Base-by-base conservation (phyloP, 164 flowering plant species). In the Kingdonia uniflora region DNA sequence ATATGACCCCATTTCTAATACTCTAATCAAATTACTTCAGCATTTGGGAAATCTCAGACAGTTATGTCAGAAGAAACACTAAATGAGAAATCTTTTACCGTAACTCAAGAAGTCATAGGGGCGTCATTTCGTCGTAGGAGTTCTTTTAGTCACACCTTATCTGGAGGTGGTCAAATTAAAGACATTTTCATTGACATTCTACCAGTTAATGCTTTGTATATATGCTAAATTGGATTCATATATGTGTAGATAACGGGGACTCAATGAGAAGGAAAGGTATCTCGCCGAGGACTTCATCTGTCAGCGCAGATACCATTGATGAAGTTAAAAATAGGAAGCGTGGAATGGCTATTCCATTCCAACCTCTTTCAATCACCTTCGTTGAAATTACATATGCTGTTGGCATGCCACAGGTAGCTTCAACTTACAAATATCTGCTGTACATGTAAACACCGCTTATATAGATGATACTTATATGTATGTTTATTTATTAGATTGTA, bases 341-440 rank as follows among this genome's bases (percentile, higher is more conserved):
- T 49, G 88, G 84, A 63, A 82, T 85, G 85, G 71, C 76, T 61
- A 82, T 85, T 54, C 90, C 90, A 42, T 82, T 85, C 60, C 54
- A 73, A 49, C 90, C 75, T 7, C 76, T 68, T 50, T 74, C 76
- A 6, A 58, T 83, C 57, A 70, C 82, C 29, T 85, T 85, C 26
- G 80, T 80, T 44, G 71, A 85, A 3, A 64, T 85, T 35, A 61
- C 33, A 29, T 82, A 82, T 64, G 69, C 74, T 6, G 78, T 78
- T 8, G 76, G 75, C 61, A 65, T 65, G 72, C 72, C 72, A 48
- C 49, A 49, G 72, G 72, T 68, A 64, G 21, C 8, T 54, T n/a
- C n/a, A n/a, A n/a, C n/a, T n/a, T n/a, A n/a, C n/a, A n/a, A n/a
- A n/a, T n/a, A n/a, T n/a, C n/a, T n/a, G n/a, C n/a, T n/a, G n/a